Evolutionary conservation across 345 rosid genomes (phyloP).

Genomic region (Punica granatum): DNA sequence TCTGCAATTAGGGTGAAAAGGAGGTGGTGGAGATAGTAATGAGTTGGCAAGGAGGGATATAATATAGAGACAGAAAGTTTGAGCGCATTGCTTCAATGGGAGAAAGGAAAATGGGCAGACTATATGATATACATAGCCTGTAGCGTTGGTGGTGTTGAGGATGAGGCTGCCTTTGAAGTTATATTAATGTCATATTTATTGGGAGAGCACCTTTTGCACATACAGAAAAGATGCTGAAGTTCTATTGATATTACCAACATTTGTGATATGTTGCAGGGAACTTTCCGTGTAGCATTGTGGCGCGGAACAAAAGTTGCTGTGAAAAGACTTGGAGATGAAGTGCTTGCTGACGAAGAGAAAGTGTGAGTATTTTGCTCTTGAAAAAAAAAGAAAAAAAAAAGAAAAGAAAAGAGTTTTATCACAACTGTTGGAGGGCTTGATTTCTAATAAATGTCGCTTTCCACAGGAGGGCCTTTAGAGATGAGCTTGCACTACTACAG

Average conservation of each 20-base stretch:
- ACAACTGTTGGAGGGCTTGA: not conserved
- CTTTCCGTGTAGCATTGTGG: slow-evolving; percentile 74
- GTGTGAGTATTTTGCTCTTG: slow-evolving; percentile 41
- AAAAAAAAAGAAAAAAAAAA: not conserved
- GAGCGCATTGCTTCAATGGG: not conserved
- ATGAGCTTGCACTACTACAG: slow-evolving; percentile 92
- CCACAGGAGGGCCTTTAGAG: slow-evolving; percentile 67
- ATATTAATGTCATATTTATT: not conserved
- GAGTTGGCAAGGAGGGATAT: not conserved
- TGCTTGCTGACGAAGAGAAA: slow-evolving; percentile 63
- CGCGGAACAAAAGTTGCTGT: slow-evolving; percentile 95
- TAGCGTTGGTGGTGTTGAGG: not conserved
- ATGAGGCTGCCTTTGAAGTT: not conserved
- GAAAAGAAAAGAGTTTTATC: not conserved
- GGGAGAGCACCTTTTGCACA: not conserved
- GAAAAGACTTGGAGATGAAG: slow-evolving; percentile 73
- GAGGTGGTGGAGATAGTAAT: not conserved
- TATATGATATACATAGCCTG: not conserved
- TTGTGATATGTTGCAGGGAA: slow-evolving; percentile 48
- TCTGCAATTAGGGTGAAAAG: too few relatives aligned
- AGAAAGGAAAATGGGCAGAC: not conserved
- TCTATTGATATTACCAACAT: not conserved
- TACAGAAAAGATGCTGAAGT: not conserved
- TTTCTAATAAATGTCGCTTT: slow-evolving; percentile 8
- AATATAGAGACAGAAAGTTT: not conserved